Conservation (phyloP, 495 filamentous ascomycete species). For the Podospora bellae-mahoneyi region DNA sequence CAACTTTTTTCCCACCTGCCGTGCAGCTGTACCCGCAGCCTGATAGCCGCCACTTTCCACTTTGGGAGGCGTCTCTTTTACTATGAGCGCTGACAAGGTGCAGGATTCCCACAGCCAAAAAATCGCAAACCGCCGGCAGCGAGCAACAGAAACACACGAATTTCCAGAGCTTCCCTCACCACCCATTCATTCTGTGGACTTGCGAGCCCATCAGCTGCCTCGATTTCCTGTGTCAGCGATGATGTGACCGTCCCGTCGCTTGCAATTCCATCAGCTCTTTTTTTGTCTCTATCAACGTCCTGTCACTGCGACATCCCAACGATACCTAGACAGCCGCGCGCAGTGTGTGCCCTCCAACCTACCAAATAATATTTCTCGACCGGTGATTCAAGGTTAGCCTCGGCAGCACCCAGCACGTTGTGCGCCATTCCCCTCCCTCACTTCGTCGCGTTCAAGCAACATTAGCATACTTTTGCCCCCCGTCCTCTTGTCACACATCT, state of each 20-base stretch:
- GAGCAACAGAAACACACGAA: neutral
- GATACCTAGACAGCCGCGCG: conserved; percentile 15
- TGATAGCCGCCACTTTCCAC: conserved; percentile 3
- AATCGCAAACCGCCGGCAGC: conserved; percentile 3
- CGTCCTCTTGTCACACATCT: neutral
- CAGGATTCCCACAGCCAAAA: conserved; percentile 5
- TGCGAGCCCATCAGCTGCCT: conserved; percentile 15
- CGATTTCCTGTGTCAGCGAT: conserved; percentile 23
- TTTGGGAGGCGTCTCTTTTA: neutral
- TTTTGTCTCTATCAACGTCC: conserved; percentile 8
- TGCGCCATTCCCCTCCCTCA: conserved; percentile 1
- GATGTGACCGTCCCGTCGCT: conserved; percentile 32
- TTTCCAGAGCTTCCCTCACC: neutral
- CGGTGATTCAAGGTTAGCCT: conserved; percentile 21
- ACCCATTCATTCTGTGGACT: conserved; percentile 5
- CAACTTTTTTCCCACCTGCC: neutral
- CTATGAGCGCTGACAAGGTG: neutral
- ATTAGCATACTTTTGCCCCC: neutral
- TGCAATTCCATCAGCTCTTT: conserved; percentile 17
- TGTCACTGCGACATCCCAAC: conserved; percentile 12
- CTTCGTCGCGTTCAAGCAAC: neutral
- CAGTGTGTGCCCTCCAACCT: conserved; percentile 7
- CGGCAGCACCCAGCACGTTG: conserved; percentile 2
- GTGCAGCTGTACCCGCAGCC: conserved; percentile 1
- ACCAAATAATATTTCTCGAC: conserved; percentile 13